Evolutionary conservation across 2,329 filamentous ascomycete genomes (phyloP).

Genomic region (Penicillium palitans): DNA sequence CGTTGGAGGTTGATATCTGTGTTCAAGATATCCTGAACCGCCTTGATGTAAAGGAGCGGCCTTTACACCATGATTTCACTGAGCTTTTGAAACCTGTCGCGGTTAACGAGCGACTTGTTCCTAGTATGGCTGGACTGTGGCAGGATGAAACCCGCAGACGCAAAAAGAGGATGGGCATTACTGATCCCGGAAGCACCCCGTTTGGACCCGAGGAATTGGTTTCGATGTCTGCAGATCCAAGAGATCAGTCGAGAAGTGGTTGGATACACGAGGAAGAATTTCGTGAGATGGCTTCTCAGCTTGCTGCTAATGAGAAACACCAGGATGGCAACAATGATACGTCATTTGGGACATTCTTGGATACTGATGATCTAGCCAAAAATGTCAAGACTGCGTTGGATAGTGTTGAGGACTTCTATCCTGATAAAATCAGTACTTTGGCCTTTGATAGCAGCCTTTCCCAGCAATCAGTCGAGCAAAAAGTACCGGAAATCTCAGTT

Average conservation of each 20-base stretch:
- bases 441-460: constrained; percentile 21
- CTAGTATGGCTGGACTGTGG: constrained; percentile 94
- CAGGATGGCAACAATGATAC: constrained; percentile 47
- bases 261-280: constrained; percentile 95
- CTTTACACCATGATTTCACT: constrained; percentile 81
- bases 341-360: constrained; percentile 67
- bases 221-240: constrained; percentile 82
- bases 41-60: constrained; percentile 69
- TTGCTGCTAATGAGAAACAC: constrained; percentile 65
- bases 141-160: constrained; percentile 80
- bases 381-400: constrained; percentile 74
- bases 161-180: constrained; percentile 67
- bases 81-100: constrained; percentile 67
- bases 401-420: constrained; percentile 84
- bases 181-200: constrained; percentile 66
- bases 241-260: constrained; percentile 68
- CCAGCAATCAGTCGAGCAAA: constrained; percentile 12
- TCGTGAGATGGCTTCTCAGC: constrained; percentile 60
- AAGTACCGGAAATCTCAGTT: constrained; percentile 53
- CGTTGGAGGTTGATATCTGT: constrained; percentile 84
- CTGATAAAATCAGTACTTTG: constrained; percentile 56
- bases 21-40: constrained; percentile 87
- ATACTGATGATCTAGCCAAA: constrained; percentile 53
- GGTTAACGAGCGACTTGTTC: constrained; percentile 75
- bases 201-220: constrained; percentile 80